These are phyloP conservation scores for Shiraia sp. DNA, from an alignment of 2,329 filamentous ascomycete genomes.

Conservation along the genomic window DNA sequence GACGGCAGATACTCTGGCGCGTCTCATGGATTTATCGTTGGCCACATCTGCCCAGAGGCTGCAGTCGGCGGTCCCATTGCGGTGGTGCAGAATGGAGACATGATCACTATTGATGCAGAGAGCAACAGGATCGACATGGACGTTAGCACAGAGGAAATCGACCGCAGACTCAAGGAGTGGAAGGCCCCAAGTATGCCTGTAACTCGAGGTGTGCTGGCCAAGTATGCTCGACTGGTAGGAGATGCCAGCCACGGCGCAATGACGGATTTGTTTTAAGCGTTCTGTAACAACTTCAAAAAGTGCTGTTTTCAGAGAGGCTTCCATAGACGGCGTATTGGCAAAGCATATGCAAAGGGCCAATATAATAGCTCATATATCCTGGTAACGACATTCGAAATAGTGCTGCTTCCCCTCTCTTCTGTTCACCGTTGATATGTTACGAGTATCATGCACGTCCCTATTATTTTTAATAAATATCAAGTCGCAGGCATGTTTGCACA, in stretches of 20 bases:
- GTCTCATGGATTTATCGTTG: constrained; percentile 89
- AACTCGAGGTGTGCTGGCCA: constrained; percentile 81
- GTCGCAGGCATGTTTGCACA: background rate
- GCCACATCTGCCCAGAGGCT: constrained; percentile 89
- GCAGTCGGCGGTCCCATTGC: constrained; percentile 87
- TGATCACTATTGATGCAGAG: constrained; percentile 83
- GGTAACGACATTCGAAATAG: background rate
- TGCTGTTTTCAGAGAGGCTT: background rate
- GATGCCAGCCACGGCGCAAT: constrained; percentile 92
- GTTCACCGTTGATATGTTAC: no score
- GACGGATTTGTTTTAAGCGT: constrained; percentile 69
- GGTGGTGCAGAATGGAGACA: constrained; percentile 77
- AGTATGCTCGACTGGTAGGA: constrained; percentile 85
- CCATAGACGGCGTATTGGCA: background rate
- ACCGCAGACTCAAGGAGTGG: constrained; percentile 67
- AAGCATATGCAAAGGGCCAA: no score
- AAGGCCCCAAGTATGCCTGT: constrained; percentile 71
- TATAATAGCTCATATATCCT: no score
- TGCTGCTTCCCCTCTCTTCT: background rate
- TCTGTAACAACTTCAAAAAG: background rate
- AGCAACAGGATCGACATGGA: constrained; percentile 73
- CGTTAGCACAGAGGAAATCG: constrained; percentile 72
- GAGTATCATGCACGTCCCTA: no score
- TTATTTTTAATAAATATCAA: no score
- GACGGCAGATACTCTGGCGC: constrained; percentile 90